phyloP scores from a whole-genome alignment of 495 filamentous ascomycete species.

The Cenococcum geophilum region DNA sequence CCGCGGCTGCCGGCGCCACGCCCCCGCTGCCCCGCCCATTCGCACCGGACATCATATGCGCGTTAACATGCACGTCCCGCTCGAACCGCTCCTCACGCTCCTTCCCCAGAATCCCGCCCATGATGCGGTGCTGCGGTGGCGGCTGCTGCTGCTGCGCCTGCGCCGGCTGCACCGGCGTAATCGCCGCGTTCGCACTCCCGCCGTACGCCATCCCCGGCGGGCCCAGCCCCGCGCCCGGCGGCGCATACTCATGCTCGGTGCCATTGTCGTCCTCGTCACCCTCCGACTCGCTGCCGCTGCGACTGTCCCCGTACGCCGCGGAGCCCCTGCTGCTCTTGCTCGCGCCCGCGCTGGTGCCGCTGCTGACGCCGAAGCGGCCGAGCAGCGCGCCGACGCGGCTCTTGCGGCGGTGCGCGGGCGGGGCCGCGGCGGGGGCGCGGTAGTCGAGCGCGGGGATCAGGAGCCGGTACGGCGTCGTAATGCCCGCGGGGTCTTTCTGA shows the following conservation, averaged over 20 bases:
- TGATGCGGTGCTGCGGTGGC: conserved; percentile 11
- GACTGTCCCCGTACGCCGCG: conserved; percentile 22
- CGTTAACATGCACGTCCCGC: conserved; percentile 17
- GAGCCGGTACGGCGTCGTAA: conserved; percentile 78
- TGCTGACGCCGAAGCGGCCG: conserved; percentile 6
- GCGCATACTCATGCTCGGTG: conserved; percentile 13
- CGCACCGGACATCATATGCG: not conserved
- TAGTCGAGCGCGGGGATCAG: conserved; percentile 71
- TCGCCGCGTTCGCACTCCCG: not conserved
- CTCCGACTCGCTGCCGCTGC: conserved; percentile 10
- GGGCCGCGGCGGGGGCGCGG: conserved; percentile 29
- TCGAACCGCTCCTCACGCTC: conserved; percentile 18
- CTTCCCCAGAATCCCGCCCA: conserved; percentile 28
- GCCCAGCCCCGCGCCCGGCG: not conserved
- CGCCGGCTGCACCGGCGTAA: not conserved
- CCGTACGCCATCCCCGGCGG: not conserved
- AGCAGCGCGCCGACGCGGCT: conserved; percentile 18
- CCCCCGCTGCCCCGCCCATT: no score
- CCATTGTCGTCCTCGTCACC: conserved; percentile 11
- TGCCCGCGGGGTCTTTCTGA: conserved; percentile 77
- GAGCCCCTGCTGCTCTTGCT: conserved; percentile 1
- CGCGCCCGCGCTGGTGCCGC: not conserved
- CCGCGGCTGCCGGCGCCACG: not conserved
- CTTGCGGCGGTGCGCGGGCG: conserved; percentile 8
- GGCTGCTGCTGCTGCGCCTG: conserved; percentile 6